Base-by-base conservation (phyloP, 176 grass and related monocot genomes). In the Oryza brachyantha region DNA sequence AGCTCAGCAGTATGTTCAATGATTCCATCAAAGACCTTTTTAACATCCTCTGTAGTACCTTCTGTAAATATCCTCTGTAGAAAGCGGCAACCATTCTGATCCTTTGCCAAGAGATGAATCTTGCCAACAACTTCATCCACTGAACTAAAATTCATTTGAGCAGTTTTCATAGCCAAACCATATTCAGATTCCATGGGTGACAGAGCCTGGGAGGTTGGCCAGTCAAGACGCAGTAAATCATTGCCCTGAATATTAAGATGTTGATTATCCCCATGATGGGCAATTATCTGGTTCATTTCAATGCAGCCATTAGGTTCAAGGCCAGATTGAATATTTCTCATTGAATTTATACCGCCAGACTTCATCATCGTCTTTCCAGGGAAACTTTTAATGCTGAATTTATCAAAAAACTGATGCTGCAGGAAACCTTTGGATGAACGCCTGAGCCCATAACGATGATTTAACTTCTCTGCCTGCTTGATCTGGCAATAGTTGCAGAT, bases 41-140 rank as follows among this genome's bases (percentile, higher is more conserved):
- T 78, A 29, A 86, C 68, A 84, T 97, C 74, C 3, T 76, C 70
- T 1, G 41, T 61, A 63, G 78, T 84, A 64, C 86, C 90, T 73
- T 85, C 84, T 3, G 57, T 81, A 68, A 93, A 76, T 76, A 89
- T 68, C 71, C 32, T 84, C 70, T 89, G 90, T 63, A 93, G 81
- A 39, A 85, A 93, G 10, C 81, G 77, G 76, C 84, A 91, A 16
- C 86, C 86, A 41, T 79, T 89, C 39, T 91, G 90, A 87, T 93
- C 84, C 77, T 89, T 97, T 7, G 86, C 90, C 43, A 93, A 81
- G 13, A 88, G 40, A 46, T 82, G 60, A 59, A 97, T 83, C 69
- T 70, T 84, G 42, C 72, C 60, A 52, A 48, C 27, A 69, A 77
- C 40, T 80, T 68, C 72, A 75, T 92, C 46, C 26, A 68, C 36